phyloP scores from a whole-genome alignment of 352 stramenopile genomes.

The Lagenidium giganteum region DNA sequence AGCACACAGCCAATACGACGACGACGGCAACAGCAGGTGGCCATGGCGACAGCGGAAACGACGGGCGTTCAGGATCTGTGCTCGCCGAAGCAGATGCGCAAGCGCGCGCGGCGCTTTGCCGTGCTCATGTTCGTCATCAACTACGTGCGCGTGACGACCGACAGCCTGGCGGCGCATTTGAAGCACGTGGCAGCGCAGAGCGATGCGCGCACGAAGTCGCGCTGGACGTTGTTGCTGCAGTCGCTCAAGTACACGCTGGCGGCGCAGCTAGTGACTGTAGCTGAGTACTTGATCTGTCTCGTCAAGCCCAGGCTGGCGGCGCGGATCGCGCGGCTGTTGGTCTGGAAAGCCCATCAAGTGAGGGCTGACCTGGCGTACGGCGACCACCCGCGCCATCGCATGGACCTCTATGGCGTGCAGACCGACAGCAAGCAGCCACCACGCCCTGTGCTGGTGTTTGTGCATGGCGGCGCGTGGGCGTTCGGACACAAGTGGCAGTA shows the following conservation, averaged over 20 bases:
- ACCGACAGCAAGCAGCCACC: too few species aligned
- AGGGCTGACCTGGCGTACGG: slow-evolving; percentile 27
- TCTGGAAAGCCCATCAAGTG: slow-evolving; percentile 22
- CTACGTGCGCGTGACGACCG: slow-evolving; percentile 9
- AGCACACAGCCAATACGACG: too few species aligned
- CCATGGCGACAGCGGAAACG: too few species aligned
- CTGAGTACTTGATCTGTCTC: slow-evolving; percentile 37
- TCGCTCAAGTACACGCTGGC: slow-evolving; percentile 28
- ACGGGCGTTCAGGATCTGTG: too few species aligned
- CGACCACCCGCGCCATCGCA: slow-evolving; percentile 32
- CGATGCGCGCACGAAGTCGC: not conserved
- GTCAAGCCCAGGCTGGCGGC: slow-evolving; percentile 32
- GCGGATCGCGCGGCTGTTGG: slow-evolving; percentile 27
- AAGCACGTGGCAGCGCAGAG: slow-evolving; percentile 3
- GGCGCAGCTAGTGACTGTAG: slow-evolving; percentile 31
- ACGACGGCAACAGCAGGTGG: too few species aligned
- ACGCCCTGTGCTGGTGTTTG: slow-evolving; percentile 80
- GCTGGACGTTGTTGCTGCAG: not conserved
- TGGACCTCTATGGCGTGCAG: slow-evolving; percentile 50
- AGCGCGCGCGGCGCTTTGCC: slow-evolving; percentile 4
- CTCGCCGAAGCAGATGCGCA: too few species aligned
- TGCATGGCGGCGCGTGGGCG: slow-evolving; percentile 77
- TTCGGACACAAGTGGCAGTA: slow-evolving; percentile 69
- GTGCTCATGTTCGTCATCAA: not conserved
- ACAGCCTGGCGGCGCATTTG: slow-evolving; percentile 1